Conservation (phyloP, 345 rosid genomes). For the Euphorbia lathyris region DNA sequence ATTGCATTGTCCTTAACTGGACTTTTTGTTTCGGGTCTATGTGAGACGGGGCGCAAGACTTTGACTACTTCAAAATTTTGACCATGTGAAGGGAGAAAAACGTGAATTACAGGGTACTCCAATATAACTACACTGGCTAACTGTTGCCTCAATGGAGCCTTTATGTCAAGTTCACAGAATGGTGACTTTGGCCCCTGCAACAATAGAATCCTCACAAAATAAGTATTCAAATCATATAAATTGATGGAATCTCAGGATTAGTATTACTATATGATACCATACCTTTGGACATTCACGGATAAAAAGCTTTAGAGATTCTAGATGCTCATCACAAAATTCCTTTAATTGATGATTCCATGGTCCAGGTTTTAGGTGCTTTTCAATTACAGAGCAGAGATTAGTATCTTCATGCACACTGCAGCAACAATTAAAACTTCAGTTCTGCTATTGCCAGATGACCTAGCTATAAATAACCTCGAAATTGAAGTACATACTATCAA, state of each 20-base stretch:
- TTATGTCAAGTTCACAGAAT: slow-evolving; percentile 56
- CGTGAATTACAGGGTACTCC: slow-evolving; percentile 87
- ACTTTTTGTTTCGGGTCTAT: slow-evolving; percentile 25
- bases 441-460: background rate
- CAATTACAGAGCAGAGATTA: slow-evolving; percentile 47
- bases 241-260: background rate
- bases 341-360: slow-evolving; percentile 69
- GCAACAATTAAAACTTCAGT: slow-evolving; percentile 14
- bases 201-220: background rate
- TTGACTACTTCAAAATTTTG: slow-evolving; percentile 60
- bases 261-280: background rate
- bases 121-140: slow-evolving; percentile 50
- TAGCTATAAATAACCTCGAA: background rate
- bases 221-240: background rate
- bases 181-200: slow-evolving; percentile 67
- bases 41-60: slow-evolving; percentile 19
- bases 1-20: slow-evolving; percentile 24
- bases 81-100: slow-evolving; percentile 66
- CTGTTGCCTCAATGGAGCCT: slow-evolving; percentile 57
- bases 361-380: slow-evolving; percentile 71
- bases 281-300: slow-evolving; percentile 64
- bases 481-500: background rate
- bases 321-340: slow-evolving; percentile 55
- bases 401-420: slow-evolving; percentile 68
- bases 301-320: slow-evolving; percentile 61